Base-by-base conservation (phyloP, 2,329 filamentous ascomycete genomes). In the Nigrospora sphaerica region DNA sequence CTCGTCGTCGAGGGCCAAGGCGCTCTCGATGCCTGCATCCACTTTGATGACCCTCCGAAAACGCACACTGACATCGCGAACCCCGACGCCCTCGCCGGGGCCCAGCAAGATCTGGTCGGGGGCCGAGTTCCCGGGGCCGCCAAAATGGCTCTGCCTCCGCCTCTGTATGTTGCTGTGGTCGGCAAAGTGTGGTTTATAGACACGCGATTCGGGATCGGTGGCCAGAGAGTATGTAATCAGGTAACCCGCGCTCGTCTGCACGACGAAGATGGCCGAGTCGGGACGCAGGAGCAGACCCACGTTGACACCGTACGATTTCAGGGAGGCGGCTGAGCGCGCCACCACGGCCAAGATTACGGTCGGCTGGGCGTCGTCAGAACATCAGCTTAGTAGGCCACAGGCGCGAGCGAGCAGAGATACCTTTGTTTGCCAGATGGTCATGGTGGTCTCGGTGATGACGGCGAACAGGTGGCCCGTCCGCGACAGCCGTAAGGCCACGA, bases 31-130 rank as follows among this genome's bases (percentile, higher is more conserved):
- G 3, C 93, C 93, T 3, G 93, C 93, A 66, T 98, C 93, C 16
- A 98, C 89, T 62, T 95, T 95, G 60, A 98, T 97, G 13, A 95
- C 92, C 87, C 96, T 95, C 47, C 92, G 81, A 66, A 98, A 98
- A 12, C 89, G 86, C 42, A 98, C 77, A 57, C 86, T 95, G 46
- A 95, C 81, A 66, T 98, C 93, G 45, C 82, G 80, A 43, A 95
- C 83, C 4, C 88, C 88, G 42, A 78, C 78, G 11, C 87, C 87
- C 63, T 96, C 93, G 32, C 91, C 91, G 2, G 86, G 81, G 0
- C 88, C 88, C 65, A 86, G 81, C 12, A 86, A 63, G 42, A 85
- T 80, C 54, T 82, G 76, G 44, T 85, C 81, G 2, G 79, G 78
- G 16, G 70, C 70, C 10, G 71, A 63, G 32, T 76, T 73, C 4